Evolutionary conservation across 257 asterid genomes (phyloP).

Genomic region (Salvia splendens): DNA sequence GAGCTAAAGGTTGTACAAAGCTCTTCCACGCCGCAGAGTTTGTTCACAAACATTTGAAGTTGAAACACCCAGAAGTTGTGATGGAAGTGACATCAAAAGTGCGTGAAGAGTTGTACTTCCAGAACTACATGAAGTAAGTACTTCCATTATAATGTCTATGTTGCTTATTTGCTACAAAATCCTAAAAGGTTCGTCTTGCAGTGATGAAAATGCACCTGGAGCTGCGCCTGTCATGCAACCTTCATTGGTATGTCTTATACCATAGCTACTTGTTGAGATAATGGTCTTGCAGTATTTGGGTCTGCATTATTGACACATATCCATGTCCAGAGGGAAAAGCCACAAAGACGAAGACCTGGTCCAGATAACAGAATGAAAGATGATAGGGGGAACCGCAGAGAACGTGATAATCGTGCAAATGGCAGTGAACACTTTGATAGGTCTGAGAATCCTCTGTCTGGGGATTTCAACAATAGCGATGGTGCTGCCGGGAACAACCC

Average conservation of each 20-base stretch:
- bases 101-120: slow-evolving; percentile 85
- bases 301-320: slow-evolving; percentile 21
- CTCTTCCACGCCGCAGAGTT: slow-evolving; percentile 97
- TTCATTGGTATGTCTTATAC: slow-evolving; percentile 58
- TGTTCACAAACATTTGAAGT: slow-evolving; percentile 87
- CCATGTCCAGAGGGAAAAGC: slow-evolving; percentile 75
- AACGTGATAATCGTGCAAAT: slow-evolving; percentile 63
- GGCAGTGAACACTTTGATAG: slow-evolving; percentile 70
- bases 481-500: slow-evolving; percentile 59
- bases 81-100: slow-evolving; percentile 78
- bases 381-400: slow-evolving; percentile 79
- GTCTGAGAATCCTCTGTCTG: slow-evolving; percentile 65
- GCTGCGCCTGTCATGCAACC: slow-evolving; percentile 91
- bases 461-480: slow-evolving; percentile 64
- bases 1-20: slow-evolving; percentile 99
- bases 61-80: slow-evolving; percentile 86
- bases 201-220: slow-evolving; percentile 96
- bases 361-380: slow-evolving; percentile 68
- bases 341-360: slow-evolving; percentile 70
- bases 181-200: slow-evolving; percentile 42
- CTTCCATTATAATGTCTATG: slow-evolving; percentile 10
- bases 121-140: slow-evolving; percentile 93
- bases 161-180: slow-evolving; percentile 23
- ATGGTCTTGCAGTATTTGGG: neutral
- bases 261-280: neutral